Percentiles rank a stretch among this genome's conserved stretches.
phyloP scores from a whole-genome alignment of 176 grass and related monocot species.

The Eleusine indica region DNA sequence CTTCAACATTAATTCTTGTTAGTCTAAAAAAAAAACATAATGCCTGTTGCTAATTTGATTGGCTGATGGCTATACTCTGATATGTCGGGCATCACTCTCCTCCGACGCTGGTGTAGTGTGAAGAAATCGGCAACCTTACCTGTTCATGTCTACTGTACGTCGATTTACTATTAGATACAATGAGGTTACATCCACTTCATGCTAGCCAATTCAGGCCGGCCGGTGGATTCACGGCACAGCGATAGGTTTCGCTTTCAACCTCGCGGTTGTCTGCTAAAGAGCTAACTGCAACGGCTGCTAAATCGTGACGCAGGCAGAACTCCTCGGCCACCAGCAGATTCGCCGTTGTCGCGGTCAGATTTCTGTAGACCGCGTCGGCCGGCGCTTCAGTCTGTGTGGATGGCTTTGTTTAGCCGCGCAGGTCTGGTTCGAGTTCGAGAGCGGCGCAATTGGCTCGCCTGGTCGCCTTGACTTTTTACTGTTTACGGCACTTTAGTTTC shows the following conservation, averaged over 20 bases:
- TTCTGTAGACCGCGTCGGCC: constrained; percentile 13
- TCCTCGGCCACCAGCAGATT: background rate
- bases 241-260: constrained; percentile 12
- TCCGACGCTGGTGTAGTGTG: background rate
- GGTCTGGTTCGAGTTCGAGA: background rate
- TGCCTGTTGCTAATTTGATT: too few species aligned
- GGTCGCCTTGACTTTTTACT: background rate
- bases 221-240: constrained; percentile 30
- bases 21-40: too few species aligned
- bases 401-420: background rate
- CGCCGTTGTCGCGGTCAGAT: constrained; percentile 1
- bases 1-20: too few species aligned
- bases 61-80: too few species aligned
- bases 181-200: background rate
- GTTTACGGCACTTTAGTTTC: background rate
- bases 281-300: background rate
- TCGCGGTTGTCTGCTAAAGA: background rate
- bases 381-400: background rate
- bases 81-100: too few species aligned
- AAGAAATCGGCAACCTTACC: background rate
- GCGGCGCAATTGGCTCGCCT: background rate
- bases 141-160: background rate
- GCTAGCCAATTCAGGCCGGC: background rate
- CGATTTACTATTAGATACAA: background rate
- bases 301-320: background rate